These are phyloP conservation scores for Myxozyma geophila DNA, from an alignment of 805 yeast genomes.

Conservation along the genomic window DNA sequence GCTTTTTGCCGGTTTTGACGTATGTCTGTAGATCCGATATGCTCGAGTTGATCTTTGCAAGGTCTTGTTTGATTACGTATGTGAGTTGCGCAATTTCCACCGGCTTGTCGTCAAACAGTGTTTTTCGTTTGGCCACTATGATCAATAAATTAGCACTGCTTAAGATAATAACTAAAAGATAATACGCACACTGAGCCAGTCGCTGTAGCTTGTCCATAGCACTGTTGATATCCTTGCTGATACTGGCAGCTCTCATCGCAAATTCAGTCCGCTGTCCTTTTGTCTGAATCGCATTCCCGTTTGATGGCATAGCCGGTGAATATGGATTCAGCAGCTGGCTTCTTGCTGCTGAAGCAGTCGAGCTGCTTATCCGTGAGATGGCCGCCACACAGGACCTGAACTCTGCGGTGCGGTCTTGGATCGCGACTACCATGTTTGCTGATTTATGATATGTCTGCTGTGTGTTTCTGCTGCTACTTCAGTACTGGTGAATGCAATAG, in stretches of 20 bases:
- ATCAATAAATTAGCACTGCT: background rate
- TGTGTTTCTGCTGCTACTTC: too few relatives aligned
- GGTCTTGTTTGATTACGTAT: conserved; percentile 78
- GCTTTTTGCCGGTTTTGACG: conserved; percentile 46
- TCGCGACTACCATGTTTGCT: conserved; percentile 27
- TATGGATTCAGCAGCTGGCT: conserved; percentile 36
- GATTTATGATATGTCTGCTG: background rate
- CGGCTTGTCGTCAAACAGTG: conserved; percentile 91
- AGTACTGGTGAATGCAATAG: background rate
- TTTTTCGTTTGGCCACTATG: conserved; percentile 79
- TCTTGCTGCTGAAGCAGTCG: conserved; percentile 48
- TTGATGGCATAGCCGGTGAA: conserved; percentile 22
- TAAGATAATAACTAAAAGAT: background rate
- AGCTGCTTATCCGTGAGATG: conserved; percentile 57
- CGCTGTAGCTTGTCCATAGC: conserved; percentile 81
- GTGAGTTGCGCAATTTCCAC: conserved; percentile 92
- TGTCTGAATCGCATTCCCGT: conserved; percentile 23
- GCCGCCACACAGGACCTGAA: conserved; percentile 89
- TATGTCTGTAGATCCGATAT: conserved; percentile 64
- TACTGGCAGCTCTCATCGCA: conserved; percentile 70
- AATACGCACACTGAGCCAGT: conserved; percentile 59
- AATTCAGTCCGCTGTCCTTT: conserved; percentile 56
- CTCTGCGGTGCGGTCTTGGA: conserved; percentile 79
- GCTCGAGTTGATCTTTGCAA: conserved; percentile 75
- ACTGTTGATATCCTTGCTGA: conserved; percentile 86